phyloP scores from a whole-genome alignment of 768 basidiomycete species.

The Steccherinum ochraceum region DNA sequence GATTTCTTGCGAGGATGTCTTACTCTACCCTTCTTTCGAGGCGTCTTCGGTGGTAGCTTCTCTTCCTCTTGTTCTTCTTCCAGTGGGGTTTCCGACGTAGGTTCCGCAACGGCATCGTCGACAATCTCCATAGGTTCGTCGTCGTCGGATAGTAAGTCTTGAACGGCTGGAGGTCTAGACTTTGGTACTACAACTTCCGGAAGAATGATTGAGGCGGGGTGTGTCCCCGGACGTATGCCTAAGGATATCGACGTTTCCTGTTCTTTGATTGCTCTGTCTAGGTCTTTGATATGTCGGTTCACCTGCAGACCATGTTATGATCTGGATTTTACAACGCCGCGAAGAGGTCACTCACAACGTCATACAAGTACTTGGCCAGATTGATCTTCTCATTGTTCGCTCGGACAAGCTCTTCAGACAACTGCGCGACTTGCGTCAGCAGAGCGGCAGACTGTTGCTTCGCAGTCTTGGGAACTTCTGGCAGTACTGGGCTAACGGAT shows the following conservation, averaged over 20 bases:
- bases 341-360: constrained; percentile 44
- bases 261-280: constrained; percentile 69
- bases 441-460: constrained; percentile 23
- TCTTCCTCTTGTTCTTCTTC: constrained; percentile 8
- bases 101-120: not conserved
- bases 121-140: constrained; percentile 5
- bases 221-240: constrained; percentile 48
- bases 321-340: too few species aligned
- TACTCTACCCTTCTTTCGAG: not conserved
- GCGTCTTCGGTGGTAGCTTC: not conserved
- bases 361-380: constrained; percentile 62
- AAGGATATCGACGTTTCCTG: constrained; percentile 50
- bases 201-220: constrained; percentile 48
- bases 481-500: not conserved
- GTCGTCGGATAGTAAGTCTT: constrained; percentile 23
- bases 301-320: constrained; percentile 39
- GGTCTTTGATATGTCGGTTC: constrained; percentile 69
- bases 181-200: constrained; percentile 57
- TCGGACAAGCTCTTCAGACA: constrained; percentile 54
- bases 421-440: constrained; percentile 50
- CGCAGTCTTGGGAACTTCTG: not conserved
- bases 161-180: constrained; percentile 37
- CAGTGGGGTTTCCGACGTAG: not conserved
- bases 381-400: constrained; percentile 75
- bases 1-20: not conserved